Conservation (phyloP, 352 stramenopile genomes). For the Phytophthora sp. region DNA sequence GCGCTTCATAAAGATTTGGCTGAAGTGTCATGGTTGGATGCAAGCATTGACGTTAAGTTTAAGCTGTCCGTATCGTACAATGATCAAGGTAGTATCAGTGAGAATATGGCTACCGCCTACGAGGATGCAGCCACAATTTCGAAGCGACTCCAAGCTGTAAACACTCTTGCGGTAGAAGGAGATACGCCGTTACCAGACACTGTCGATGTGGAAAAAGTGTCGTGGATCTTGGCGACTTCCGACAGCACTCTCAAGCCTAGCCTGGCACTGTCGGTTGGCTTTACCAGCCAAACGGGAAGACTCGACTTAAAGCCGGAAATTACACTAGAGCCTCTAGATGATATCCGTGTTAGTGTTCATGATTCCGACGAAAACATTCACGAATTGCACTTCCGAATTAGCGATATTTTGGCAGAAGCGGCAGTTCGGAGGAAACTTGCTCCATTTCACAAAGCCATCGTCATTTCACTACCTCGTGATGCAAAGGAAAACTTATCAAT, state of each 20-base stretch:
- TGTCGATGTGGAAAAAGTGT: constrained; percentile 14
- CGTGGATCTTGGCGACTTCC: constrained; percentile 29
- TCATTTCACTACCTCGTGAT: constrained; percentile 23
- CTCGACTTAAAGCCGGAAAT: constrained; percentile 36
- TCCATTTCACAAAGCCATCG: constrained; percentile 39
- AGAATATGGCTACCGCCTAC: constrained; percentile 38
- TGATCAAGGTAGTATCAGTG: constrained; percentile 44
- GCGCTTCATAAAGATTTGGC: constrained; percentile 2
- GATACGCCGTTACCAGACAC: background rate
- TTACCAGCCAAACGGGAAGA: constrained; percentile 36
- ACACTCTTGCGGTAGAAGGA: constrained; percentile 17
- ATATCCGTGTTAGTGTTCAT: constrained; percentile 50
- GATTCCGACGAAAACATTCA: constrained; percentile 37
- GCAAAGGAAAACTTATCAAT: background rate
- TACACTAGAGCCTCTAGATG: constrained; percentile 49
- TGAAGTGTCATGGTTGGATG: constrained; percentile 23
- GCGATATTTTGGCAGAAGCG: constrained; percentile 51
- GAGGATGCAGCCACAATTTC: constrained; percentile 41
- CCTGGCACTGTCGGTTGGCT: constrained; percentile 28
- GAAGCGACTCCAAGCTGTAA: constrained; percentile 31
- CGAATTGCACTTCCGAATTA: constrained; percentile 56
- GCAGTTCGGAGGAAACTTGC: constrained; percentile 48
- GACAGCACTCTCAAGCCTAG: constrained; percentile 1
- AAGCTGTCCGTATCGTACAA: constrained; percentile 49
- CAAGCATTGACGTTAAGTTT: constrained; percentile 47